Conservation (phyloP, 306 rosid genomes). For the Coriaria nepalensis region DNA sequence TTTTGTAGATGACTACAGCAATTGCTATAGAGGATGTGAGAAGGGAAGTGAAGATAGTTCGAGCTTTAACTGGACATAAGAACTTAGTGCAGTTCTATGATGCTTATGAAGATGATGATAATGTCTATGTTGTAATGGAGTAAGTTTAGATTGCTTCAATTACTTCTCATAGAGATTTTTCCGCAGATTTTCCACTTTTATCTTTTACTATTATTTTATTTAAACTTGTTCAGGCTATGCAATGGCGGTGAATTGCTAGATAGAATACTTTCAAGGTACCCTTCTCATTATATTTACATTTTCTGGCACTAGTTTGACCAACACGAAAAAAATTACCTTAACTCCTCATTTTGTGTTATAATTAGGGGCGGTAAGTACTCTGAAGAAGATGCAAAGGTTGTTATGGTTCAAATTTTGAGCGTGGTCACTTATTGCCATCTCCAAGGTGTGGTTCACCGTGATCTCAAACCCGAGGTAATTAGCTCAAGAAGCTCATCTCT, state of each 20-base stretch:
- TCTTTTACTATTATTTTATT: conserved; percentile 3
- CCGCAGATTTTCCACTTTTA: not conserved
- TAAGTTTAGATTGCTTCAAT: conserved; percentile 31
- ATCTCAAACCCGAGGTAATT: conserved; percentile 70
- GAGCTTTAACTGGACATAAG: conserved; percentile 65
- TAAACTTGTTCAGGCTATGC: conserved; percentile 52
- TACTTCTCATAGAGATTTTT: not conserved
- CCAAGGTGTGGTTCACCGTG: conserved; percentile 40
- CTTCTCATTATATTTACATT: not conserved
- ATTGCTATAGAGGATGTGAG: conserved; percentile 86
- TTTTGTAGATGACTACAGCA: conserved; percentile 80
- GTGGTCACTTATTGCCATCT: conserved; percentile 31
- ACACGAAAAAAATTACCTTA: not conserved
- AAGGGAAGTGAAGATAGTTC: conserved; percentile 82
- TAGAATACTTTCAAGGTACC: conserved; percentile 83
- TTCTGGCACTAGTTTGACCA: not conserved
- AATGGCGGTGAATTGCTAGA: conserved; percentile 92
- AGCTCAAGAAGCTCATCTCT: not conserved
- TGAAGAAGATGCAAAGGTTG: conserved; percentile 31
- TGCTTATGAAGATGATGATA: conserved; percentile 75
- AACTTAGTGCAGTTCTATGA: conserved; percentile 82
- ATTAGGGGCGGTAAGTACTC: conserved; percentile 63
- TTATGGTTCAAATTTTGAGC: conserved; percentile 30
- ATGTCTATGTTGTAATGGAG: conserved; percentile 86
- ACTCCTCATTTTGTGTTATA: conserved; percentile 11